A percentile compares a stretch with the other conserved stretches of the same genome.
phyloP scores from a whole-genome alignment of 768 basidiomycete genomes.

The Sarcomyxa edulis region DNA sequence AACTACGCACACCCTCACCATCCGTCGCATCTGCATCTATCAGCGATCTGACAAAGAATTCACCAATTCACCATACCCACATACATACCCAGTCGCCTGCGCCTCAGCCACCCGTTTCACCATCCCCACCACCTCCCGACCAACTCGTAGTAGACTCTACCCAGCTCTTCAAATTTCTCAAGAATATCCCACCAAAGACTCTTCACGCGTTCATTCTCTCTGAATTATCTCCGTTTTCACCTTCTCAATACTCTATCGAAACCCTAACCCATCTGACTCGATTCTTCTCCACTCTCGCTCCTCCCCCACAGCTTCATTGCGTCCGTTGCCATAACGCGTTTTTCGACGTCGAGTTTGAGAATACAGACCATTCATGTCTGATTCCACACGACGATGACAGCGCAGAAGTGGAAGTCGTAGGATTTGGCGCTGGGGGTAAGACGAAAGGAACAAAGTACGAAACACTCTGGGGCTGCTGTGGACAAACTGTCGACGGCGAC shows the following conservation, averaged over 20 bases:
- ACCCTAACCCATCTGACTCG: conserved; percentile 41
- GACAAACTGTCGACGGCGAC: conserved; percentile 63
- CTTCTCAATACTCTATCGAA: conserved; percentile 31
- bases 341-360: conserved; percentile 71
- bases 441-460: conserved; percentile 28
- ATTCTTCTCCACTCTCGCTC: conserved; percentile 59
- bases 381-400: conserved; percentile 80
- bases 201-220: conserved; percentile 58
- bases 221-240: conserved; percentile 36
- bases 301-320: conserved; percentile 69
- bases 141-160: conserved; percentile 29
- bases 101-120: conserved; percentile 31
- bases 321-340: conserved; percentile 68
- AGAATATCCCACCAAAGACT: conserved; percentile 59
- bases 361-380: conserved; percentile 62
- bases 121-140: conserved; percentile 25
- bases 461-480: conserved; percentile 73
- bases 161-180: conserved; percentile 45
- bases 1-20: conserved; percentile 6
- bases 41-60: conserved; percentile 30
- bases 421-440: conserved; percentile 15
- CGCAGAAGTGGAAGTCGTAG: conserved; percentile 62
- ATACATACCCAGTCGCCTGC: conserved; percentile 24
- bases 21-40: conserved; percentile 43
- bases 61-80: conserved; percentile 16